These are phyloP conservation scores for Pseudogymnoascus sp. DNA, from an alignment of 2,329 filamentous ascomycete species.

Conservation along the genomic window DNA sequence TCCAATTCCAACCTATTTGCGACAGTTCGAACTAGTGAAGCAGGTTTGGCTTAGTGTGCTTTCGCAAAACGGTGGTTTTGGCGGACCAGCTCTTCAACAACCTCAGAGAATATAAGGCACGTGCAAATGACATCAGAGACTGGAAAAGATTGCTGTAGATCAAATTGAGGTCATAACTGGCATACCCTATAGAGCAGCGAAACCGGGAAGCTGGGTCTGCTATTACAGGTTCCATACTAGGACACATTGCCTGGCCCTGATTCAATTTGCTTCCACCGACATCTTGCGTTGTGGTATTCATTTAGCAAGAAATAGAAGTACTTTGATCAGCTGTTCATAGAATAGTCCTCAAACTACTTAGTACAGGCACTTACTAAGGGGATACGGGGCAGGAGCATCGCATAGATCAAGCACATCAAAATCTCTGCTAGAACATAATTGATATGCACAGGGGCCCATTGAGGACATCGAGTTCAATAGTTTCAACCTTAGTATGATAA, in stretches of 20 bases:
- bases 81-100: no score
- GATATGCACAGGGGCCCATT: neutral
- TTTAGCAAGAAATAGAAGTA: neutral
- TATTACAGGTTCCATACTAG: neutral
- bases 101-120: no score
- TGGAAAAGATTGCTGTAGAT: no score
- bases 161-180: no score
- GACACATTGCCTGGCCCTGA: neutral
- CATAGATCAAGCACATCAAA: neutral
- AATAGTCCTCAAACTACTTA: neutral
- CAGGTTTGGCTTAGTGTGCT: no score
- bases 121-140: no score
- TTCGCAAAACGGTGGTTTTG: no score
- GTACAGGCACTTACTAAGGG: neutral
- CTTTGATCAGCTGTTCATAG: neutral
- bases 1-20: no score
- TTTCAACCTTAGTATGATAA: no score
- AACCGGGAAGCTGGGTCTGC: no score
- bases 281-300: neutral
- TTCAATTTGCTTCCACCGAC: neutral
- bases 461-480: neutral
- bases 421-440: neutral
- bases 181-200: no score
- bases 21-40: no score
- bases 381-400: neutral